These are phyloP conservation scores for Cryptococcus sp. DNA, from an alignment of 1,284 basidiomycete species.

Conservation along the genomic window DNA sequence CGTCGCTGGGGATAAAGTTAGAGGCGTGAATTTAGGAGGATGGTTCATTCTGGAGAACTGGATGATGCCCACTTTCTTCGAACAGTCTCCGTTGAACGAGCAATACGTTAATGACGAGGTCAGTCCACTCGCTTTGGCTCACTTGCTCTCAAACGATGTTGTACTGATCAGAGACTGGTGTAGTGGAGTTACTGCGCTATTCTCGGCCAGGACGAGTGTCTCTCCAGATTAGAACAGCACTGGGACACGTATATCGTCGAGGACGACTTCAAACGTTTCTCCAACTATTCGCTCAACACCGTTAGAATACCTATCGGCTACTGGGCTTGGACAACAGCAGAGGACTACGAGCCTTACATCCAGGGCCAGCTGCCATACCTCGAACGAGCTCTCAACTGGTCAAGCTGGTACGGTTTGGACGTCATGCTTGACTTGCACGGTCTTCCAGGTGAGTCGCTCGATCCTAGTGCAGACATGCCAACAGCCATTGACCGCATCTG, in stretches of 20 bases:
- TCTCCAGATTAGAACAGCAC: conserved; percentile 30
- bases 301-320: conserved; percentile 46
- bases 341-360: conserved; percentile 50
- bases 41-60: conserved; percentile 45
- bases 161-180: too few relatives aligned
- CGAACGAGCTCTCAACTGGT: conserved; percentile 39
- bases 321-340: conserved; percentile 42
- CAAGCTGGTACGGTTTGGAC: conserved; percentile 41
- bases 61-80: conserved; percentile 41
- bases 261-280: conserved; percentile 50
- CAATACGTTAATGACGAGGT: conserved; percentile 31
- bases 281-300: conserved; percentile 38
- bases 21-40: conserved; percentile 48
- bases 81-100: conserved; percentile 23
- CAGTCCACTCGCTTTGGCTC: conserved; percentile 1
- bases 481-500: background rate
- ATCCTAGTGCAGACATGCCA: too few relatives aligned
- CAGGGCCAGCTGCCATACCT: conserved; percentile 38
- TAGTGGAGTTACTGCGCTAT: conserved; percentile 37
- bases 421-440: conserved; percentile 51
- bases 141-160: too few relatives aligned
- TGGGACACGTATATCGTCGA: conserved; percentile 50
- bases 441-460: conserved; percentile 21
- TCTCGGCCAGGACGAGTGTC: conserved; percentile 33
- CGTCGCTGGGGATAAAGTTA: conserved; percentile 34